Evolutionary conservation across 202 grass and related monocot genomes (phyloP), one percentile per base, ranked within the genome.

Genomic region (Setaria italica): DNA sequence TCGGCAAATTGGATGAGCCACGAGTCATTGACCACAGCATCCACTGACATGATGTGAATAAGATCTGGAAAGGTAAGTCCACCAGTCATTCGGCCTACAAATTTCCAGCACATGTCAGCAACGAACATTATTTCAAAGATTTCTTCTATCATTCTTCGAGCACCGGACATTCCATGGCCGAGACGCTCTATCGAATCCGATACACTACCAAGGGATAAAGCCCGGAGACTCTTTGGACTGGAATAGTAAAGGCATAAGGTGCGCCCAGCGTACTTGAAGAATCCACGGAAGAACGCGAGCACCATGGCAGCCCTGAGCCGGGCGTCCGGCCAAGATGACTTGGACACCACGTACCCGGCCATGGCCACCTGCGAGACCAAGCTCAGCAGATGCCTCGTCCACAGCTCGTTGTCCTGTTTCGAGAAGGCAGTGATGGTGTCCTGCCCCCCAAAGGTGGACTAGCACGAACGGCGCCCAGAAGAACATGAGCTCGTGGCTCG

Each of bases 1-100:
- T 6, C 35, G 1, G 13, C 37, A 0, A 0, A 0, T 10, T 5
- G 0, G 1, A 39, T 42, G 1, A 11, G 2, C 2, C 0, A 0
- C 1, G 2, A 3, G n/a, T n/a, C 4, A 39, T 57, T 56, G 50
- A 43, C 7, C 7, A n/a, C 35, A 19, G 13, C 7, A 70, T 70
- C 79, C 1, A 42, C 51, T 45, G 50, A 17, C 49, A 81, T 4
- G 35, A 81, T 11, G 3, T 4, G 37, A 35, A 9, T 9, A 3
- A 2, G 1, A 0, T 25, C 25, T 25, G 25, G 25, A 25, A 25
- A 25, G 25, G 25, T 25, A 25, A 25, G 25, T 25, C 25, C 25
- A 25, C 25, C 25, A 25, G 25, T 25, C 25, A 25, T 25, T 25
- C 25, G 25, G 11, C 2, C 10, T 11, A 20, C 0, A 41, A 0